Base-by-base conservation (phyloP, 495 filamentous ascomycete species). In the Umbilicaria muhlenbergii region DNA sequence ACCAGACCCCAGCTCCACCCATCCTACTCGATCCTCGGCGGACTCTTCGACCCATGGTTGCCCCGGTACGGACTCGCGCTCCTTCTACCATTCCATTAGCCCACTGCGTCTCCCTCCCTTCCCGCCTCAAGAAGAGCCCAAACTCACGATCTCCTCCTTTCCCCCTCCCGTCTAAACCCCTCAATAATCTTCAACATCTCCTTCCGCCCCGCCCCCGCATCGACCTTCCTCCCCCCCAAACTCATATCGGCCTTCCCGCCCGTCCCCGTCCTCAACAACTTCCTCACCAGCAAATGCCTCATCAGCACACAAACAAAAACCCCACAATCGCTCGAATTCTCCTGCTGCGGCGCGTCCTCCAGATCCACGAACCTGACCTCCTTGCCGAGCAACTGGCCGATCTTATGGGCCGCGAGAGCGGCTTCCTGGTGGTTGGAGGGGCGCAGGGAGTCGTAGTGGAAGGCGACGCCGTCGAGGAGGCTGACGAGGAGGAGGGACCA, bases 291-390 rank as follows among this genome's bases (percentile, higher is more conserved):
- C 13, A 99, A 62, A 59, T 94, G 76, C 34, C 83, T 72, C 88
- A 96, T 99, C 43, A 81, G 71, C 50, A 94, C 73, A 58, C 92
- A 96, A 2, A 99, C 92, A 58, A 86, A 95, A 0, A 99, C 86
- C 12, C 92, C 92, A 56, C 92, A 99, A 63, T 96, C 92, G 48
- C 71, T 84, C 42, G 80, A 75, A 52, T 96, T 95, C 49, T 86
- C 83, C 60, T 99, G 92, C 50, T 94, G 81, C 2, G 91, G 92
- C 8, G 75, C 78, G 55, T 96, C 91, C 4, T 78, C 65, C 21
- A 99, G 64, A 61, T 88, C 72, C 45, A 79, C 64, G 54, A 89
- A 94, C 6, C 70, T 61, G 11, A 96, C 63, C 1, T 59, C 59
- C 34, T 69, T 63, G 32, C 75, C 73, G 1, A 99, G 67, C 13